A percentile compares a stretch with the other conserved stretches of the same genome.
Conservation (phyloP, 1,284 basidiomycete species). For the Rhodotorula sp. region DNA sequence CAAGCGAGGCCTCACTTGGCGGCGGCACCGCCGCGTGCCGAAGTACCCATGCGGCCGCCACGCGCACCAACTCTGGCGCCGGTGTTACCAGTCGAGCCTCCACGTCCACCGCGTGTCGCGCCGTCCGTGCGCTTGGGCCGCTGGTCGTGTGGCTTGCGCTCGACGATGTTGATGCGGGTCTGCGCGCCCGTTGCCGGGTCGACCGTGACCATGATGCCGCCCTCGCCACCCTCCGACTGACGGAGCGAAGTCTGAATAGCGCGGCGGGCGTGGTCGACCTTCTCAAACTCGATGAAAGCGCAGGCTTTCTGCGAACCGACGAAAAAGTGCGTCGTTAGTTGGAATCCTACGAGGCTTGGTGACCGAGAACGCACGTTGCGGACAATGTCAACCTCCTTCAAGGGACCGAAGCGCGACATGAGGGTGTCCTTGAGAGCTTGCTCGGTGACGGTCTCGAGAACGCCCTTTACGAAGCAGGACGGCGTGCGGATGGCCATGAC, state of each 20-base stretch:
- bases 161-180: conserved; percentile 32
- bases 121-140: conserved; percentile 6
- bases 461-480: conserved; percentile 85
- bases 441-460: conserved; percentile 70
- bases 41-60: background rate
- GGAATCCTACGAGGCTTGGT: too few relatives aligned
- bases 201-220: conserved; percentile 54
- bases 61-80: background rate
- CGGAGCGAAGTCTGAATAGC: conserved; percentile 76
- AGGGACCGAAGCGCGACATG: conserved; percentile 70
- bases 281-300: conserved; percentile 87
- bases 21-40: background rate
- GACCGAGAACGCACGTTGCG: conserved; percentile 51
- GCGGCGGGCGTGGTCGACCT: conserved; percentile 73
- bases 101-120: background rate
- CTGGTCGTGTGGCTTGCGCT: conserved; percentile 32
- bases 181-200: conserved; percentile 3
- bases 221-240: conserved; percentile 71
- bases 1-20: background rate
- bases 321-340: background rate
- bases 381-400: conserved; percentile 87
- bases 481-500: conserved; percentile 62
- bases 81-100: background rate
- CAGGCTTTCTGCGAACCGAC: conserved; percentile 64
- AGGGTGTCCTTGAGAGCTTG: conserved; percentile 62